Evolutionary conservation across 352 stramenopile species (phyloP).

Genomic region (Thalassiosira livingstoniorum): DNA sequence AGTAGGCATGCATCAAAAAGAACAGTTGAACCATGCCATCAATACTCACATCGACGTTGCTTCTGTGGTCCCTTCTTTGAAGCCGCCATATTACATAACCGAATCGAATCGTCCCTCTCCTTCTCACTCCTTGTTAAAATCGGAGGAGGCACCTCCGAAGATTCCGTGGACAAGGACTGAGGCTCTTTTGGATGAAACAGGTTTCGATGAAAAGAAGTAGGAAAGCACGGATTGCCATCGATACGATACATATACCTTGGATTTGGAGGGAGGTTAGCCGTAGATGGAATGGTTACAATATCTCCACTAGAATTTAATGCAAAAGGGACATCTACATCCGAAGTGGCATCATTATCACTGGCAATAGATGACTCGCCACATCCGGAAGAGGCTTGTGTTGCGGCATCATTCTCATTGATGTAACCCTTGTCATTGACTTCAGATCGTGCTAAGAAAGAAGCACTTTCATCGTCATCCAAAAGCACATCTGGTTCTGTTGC

Average conservation of each 20-base stretch:
- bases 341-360: slow-evolving; percentile 33
- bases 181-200: slow-evolving; percentile 77
- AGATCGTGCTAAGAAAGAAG: slow-evolving; percentile 38
- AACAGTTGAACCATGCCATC: too few relatives aligned
- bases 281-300: slow-evolving; percentile 74
- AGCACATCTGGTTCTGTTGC: slow-evolving; percentile 55
- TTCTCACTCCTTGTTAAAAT: slow-evolving; percentile 77
- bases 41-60: slow-evolving; percentile 79
- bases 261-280: slow-evolving; percentile 53
- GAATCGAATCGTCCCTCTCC: slow-evolving; percentile 76
- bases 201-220: slow-evolving; percentile 65
- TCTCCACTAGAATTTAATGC: slow-evolving; percentile 70
- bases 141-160: slow-evolving; percentile 56
- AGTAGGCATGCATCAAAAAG: too few relatives aligned
- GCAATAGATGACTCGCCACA: slow-evolving; percentile 45
- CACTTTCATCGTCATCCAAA: slow-evolving; percentile 42
- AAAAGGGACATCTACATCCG: slow-evolving; percentile 45
- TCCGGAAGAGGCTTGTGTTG: slow-evolving; percentile 58
- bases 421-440: slow-evolving; percentile 60
- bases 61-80: slow-evolving; percentile 71
- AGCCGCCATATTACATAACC: slow-evolving; percentile 67
- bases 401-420: slow-evolving; percentile 55
- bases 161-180: slow-evolving; percentile 67
- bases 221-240: slow-evolving; percentile 82
- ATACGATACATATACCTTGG: slow-evolving; percentile 76